phyloP scores from a whole-genome alignment of 768 basidiomycete species.

The Trametes punicea region DNA sequence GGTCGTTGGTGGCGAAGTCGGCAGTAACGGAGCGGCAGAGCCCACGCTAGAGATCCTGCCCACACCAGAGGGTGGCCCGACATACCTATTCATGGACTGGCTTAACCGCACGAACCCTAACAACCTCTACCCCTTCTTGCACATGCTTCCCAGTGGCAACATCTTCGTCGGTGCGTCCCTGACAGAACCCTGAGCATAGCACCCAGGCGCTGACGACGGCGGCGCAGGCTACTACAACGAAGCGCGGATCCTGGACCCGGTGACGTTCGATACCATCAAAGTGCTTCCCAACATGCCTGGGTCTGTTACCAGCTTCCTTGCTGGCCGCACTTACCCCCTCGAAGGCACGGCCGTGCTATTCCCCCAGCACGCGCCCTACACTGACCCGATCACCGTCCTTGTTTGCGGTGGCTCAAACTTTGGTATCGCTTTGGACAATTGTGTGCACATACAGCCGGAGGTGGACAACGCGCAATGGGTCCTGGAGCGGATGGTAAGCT shows the following conservation, averaged over 20 bases:
- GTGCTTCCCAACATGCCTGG: constrained; percentile 73
- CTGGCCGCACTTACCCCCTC: constrained; percentile 74
- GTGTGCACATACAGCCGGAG: constrained; percentile 68
- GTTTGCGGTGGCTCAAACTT: constrained; percentile 75
- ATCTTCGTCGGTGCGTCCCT: constrained; percentile 62
- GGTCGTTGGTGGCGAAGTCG: constrained; percentile 71
- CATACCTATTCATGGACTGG: constrained; percentile 60
- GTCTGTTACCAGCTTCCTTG: constrained; percentile 67
- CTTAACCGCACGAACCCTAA: constrained; percentile 71
- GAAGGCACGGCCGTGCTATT: constrained; percentile 69
- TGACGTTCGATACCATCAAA: constrained; percentile 57
- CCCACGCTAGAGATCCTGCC: constrained; percentile 75
- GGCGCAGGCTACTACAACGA: constrained; percentile 72
- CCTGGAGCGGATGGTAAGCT: constrained; percentile 72
- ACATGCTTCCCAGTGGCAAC: constrained; percentile 64
- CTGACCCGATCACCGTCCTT: constrained; percentile 62
- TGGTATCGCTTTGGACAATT: constrained; percentile 62
- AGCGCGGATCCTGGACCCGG: constrained; percentile 69
- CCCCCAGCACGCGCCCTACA: constrained; percentile 71
- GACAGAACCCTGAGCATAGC: not conserved
- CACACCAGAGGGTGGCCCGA: constrained; percentile 59
- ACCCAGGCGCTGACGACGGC: not conserved
- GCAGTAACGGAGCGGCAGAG: constrained; percentile 61
- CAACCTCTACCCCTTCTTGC: constrained; percentile 76
- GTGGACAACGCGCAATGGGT: constrained; percentile 58